Percentiles rank a stretch among this genome's conserved stretches.
Evolutionary conservation across 2,329 filamentous ascomycete genomes (phyloP).

Genomic region (Tolypocladium ophioglossoides): DNA sequence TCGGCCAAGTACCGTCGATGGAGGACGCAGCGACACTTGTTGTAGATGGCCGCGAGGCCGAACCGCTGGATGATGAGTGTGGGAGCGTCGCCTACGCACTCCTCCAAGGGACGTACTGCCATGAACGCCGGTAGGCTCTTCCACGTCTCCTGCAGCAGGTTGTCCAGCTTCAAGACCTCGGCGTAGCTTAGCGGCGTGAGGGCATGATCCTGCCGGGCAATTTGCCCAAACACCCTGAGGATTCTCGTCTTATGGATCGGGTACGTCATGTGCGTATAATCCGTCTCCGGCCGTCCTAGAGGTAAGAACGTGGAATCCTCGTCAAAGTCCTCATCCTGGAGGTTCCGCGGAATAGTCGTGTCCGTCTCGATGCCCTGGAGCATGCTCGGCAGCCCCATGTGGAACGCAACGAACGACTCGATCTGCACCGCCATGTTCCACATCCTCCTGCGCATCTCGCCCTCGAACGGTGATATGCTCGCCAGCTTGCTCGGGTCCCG

Average conservation of each 20-base stretch:
- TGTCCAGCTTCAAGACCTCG: conserved; percentile 39
- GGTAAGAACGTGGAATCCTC: conserved; percentile 45
- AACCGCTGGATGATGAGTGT: conserved; percentile 40
- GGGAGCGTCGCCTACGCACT: conserved; percentile 37
- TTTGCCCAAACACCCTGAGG: conserved; percentile 35
- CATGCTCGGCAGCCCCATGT: conserved; percentile 58
- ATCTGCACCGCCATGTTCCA: conserved; percentile 47
- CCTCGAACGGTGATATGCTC: conserved; percentile 38
- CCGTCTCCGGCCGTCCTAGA: conserved; percentile 40
- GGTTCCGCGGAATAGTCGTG: conserved; percentile 48
- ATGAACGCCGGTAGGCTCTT: conserved; percentile 35
- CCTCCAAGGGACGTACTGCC: conserved; percentile 34
- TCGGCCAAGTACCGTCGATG: conserved; percentile 43
- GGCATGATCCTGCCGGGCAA: conserved; percentile 38
- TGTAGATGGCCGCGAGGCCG: conserved; percentile 39
- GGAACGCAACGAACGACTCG: conserved; percentile 55
- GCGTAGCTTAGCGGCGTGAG: conserved; percentile 35
- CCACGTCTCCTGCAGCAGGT: conserved; percentile 33
- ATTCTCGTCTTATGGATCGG: conserved; percentile 40
- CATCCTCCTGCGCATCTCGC: conserved; percentile 41
- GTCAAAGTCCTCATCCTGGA: conserved; percentile 56
- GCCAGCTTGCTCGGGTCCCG: conserved; percentile 42
- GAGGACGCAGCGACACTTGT: conserved; percentile 45
- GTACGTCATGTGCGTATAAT: conserved; percentile 50
- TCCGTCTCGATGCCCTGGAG: conserved; percentile 53